phyloP scores from a whole-genome alignment of 2,329 filamentous ascomycete genomes.

The Trichoderma brevicompactum region DNA sequence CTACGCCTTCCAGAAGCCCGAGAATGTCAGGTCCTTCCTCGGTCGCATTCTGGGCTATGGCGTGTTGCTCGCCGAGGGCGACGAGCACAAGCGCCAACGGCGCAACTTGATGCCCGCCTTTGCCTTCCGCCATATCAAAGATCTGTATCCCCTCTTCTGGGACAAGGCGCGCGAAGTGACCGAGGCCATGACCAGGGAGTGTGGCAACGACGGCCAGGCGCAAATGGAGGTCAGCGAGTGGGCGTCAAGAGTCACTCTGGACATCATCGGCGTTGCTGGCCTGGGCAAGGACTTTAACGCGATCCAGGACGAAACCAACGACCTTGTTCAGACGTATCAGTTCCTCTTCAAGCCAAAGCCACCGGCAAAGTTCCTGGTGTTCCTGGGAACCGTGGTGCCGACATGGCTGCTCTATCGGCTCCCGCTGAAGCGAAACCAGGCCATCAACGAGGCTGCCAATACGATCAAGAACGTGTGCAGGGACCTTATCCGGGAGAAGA shows the following conservation, averaged over 20 bases:
- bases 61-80: slow-evolving; percentile 82
- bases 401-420: slow-evolving; percentile 63
- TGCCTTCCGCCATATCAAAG: slow-evolving; percentile 81
- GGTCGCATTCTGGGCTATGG: slow-evolving; percentile 70
- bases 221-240: slow-evolving; percentile 64
- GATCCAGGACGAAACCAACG: slow-evolving; percentile 62
- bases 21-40: slow-evolving; percentile 57
- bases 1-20: slow-evolving; percentile 72
- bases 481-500: slow-evolving; percentile 73
- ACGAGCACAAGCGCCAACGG: slow-evolving; percentile 82
- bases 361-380: slow-evolving; percentile 57
- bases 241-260: slow-evolving; percentile 70
- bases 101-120: slow-evolving; percentile 83
- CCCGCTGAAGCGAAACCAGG: slow-evolving; percentile 72
- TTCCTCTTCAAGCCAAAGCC: slow-evolving; percentile 57
- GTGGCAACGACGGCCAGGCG: slow-evolving; percentile 41
- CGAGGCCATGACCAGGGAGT: slow-evolving; percentile 57
- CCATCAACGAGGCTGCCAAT: slow-evolving; percentile 59
- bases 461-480: slow-evolving; percentile 69
- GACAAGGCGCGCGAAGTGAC: slow-evolving; percentile 71
- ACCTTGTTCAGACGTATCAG: slow-evolving; percentile 62
- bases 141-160: slow-evolving; percentile 86
- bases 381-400: slow-evolving; percentile 67
- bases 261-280: slow-evolving; percentile 75
- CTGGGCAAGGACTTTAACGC: slow-evolving; percentile 73